Base-by-base conservation (phyloP, 208 protist genomes). In the Porcisia hertigi region DNA sequence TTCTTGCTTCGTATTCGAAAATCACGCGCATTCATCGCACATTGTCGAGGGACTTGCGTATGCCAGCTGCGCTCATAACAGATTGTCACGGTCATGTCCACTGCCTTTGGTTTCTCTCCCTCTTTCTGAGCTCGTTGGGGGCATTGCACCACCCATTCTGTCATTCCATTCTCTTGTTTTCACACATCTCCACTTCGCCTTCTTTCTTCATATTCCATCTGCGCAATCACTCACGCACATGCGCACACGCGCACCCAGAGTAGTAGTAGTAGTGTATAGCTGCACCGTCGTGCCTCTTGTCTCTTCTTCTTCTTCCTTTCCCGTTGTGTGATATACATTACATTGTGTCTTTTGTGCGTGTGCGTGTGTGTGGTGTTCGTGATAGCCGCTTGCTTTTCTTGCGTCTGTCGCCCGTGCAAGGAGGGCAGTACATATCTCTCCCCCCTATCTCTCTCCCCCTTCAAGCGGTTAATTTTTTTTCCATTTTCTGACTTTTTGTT, bases 401-500 rank as follows among this genome's bases (percentile, higher is more conserved):
- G 20, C 2, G 57, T 30, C 62, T 47, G 30, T 45, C 23, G 62
- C 62, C 5, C n/a, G 62, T 49, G 62, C 16, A n/a, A 49, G 36
- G 20, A 49, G 9, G 59, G 36, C 39, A 66, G 7, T 6, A 66
- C 18, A 66, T n/a, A 4, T 23, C 57, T 62, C 57, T 30, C 20
- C 45, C 16, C 62, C 62, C 39, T 18, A 25, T 66, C 39, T 66
- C 58, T 14, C 4, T 20, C 30, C 30, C 58, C 30, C 23, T 20
- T 36, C 16, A 3, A 5, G 47, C 8, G 47, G 47, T 74, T 66
- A 49, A 23, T 36, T 23, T 11, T 58, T 62, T 47, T 55, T 59
- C 47, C 73, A 71, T 55, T 82, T 52, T 20, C 30, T 69, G 52
- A 30, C n/a, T 18, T 52, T 75, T 65, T 49, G 18, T 73, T 49